Evolutionary conservation across 805 yeast genomes (phyloP), one percentile per base, ranked within the genome.

Genomic region (Kodamaea jinghongensis): DNA sequence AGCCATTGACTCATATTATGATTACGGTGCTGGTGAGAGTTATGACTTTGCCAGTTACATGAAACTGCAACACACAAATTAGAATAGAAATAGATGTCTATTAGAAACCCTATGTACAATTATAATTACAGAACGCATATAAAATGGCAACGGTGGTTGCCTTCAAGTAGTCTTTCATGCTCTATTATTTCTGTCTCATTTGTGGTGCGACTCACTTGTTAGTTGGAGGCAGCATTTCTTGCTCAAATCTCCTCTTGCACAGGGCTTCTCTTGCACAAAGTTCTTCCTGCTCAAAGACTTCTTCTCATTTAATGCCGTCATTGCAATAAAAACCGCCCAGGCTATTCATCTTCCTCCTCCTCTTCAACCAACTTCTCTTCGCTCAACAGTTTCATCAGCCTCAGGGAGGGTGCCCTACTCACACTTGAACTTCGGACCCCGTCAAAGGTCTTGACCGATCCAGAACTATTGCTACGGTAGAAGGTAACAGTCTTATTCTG

Each of bases 401-500:
- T 42, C 4, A 50, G 41, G 1, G 70, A 65, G 1, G 64, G 54
- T 2, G 55, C 61, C 32, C 70, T 40, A 26, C 62, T 56, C 4
- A 57, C 42, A 32, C 60, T 54, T 23, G 46, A 40, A 38, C 50
- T 47, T 28, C 50, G 43, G 3, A 29, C 32, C 7, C 33, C 14
- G 6, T 50, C 57, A 9, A 40, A 38, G 10, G 31, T 34, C 16
- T 28, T 30, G 13, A 30, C 30, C 2, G 46, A 41, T 6, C 52
- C 54, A 1, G 48, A 36, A 25, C 59, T 53, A 34, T 51, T 58
- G 16, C 57, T 56, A 30, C 64, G 49, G 48, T 65, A 69, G 33
- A 65, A 66, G 2, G 75, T 69, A n/a, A 69, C 73, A 1, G 73
- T 68, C 39, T 63, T 69, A 36, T 56, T 60, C 6, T 47, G 32